Percentiles rank a stretch among this genome's conserved stretches.
phyloP scores from a whole-genome alignment of 805 yeast genomes.

The Candida awuae region DNA sequence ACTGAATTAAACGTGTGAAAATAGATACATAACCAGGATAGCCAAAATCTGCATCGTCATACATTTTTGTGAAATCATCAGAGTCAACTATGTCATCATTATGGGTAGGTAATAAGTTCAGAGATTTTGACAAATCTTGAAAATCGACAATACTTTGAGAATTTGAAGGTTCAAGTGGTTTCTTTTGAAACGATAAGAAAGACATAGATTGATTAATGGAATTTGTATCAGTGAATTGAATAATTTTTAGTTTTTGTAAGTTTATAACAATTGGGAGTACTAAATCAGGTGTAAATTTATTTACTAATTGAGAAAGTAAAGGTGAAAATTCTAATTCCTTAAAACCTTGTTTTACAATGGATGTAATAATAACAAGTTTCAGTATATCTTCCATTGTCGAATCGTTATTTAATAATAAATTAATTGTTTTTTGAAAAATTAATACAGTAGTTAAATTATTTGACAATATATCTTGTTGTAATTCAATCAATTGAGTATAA shows the following conservation, averaged over 20 bases:
- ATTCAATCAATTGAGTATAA: constrained; percentile 42
- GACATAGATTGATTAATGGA: constrained; percentile 6
- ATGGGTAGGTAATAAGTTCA: constrained; percentile 40
- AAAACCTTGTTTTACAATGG: constrained; percentile 62
- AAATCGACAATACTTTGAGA: constrained; percentile 31
- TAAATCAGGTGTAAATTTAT: constrained; percentile 52
- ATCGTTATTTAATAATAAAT: constrained; percentile 40
- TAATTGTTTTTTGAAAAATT: constrained; percentile 27
- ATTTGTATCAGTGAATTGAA: constrained; percentile 21
- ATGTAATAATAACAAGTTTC: constrained; percentile 48
- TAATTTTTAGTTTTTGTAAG: constrained; percentile 41
- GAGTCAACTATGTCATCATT: constrained; percentile 6
- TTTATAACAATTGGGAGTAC: constrained; percentile 40
- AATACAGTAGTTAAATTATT: constrained; percentile 34
- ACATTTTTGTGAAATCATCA: constrained; percentile 20
- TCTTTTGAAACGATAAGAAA: constrained; percentile 14
- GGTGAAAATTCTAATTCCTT: constrained; percentile 51
- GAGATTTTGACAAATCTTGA: constrained; percentile 28
- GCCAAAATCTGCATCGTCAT: constrained; percentile 48
- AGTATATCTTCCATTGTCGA: constrained; percentile 37
- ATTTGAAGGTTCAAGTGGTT: constrained; percentile 1
- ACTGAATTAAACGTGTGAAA: constrained; percentile 58
- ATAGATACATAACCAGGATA: constrained; percentile 82
- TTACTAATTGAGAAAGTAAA: constrained; percentile 48
- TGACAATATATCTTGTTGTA: constrained; percentile 65